Base-by-base conservation (phyloP, 768 basidiomycete genomes). In the Leccinum imitatum region DNA sequence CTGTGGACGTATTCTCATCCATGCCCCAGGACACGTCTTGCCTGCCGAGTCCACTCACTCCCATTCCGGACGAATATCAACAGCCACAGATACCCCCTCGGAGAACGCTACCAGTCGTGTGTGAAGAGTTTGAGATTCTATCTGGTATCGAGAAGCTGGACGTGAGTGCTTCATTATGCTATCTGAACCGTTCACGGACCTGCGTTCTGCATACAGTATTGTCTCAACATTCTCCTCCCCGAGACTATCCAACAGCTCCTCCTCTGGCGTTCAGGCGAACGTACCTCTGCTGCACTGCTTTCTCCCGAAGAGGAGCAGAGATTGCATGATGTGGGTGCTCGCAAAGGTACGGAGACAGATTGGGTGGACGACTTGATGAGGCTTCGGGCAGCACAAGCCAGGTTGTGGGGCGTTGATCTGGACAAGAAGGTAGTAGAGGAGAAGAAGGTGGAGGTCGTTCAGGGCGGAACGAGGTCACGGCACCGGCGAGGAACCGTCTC, bases 211-310 rank as follows among this genome's bases (percentile, higher is more conserved):
- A 23, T 14, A 31, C 62, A 91, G 88, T 92, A 91, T 63, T 90
- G 88, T 67, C 73, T 83, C 39, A 84, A 87, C 59, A 80, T 93
- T 31, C 81, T 93, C 11, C 78, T 91, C 5, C 87, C 85, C 3
- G 90, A 91, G 70, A 80, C 87, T 3, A 77, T 89, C 44, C 76
- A 86, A 47, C 91, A 93, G 66, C 77, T 93, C 9, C 76, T 90
- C n/a, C 73, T 91, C 14, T 91, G 89, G 87, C 83, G 88, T 11
- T 75, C 75, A 15, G 89, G 87, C 1, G 72, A 80, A 37, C 87
- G 91, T 27, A 79, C 71, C 1, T 79, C 81, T 0, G 46, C 77
- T 6, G 74, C 76, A 4, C 73, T 90, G 10, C 78, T 88, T 11
- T 71, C 82, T 3, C 66, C 69, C 0, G 76, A 77, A 37, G 84